These are phyloP conservation scores for Trifolium subterraneum DNA, from an alignment of 306 rosid genomes.

Conservation along the genomic window DNA sequence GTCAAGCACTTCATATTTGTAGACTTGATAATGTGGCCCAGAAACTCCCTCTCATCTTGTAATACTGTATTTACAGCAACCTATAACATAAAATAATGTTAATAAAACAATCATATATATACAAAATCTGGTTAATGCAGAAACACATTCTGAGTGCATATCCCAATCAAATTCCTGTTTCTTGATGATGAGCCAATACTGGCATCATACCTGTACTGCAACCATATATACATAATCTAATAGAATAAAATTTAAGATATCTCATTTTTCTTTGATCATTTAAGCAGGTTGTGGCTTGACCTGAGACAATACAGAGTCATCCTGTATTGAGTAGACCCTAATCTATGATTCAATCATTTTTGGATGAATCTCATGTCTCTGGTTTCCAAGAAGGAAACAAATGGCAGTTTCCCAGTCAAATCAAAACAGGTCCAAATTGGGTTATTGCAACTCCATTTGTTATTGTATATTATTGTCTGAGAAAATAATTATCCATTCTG, in stretches of 20 bases:
- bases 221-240: background rate
- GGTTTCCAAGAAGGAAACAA: background rate
- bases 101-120: constrained; percentile 35
- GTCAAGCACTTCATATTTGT: constrained; percentile 95
- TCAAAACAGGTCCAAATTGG: constrained; percentile 10
- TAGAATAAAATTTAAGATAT: background rate
- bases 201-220: background rate
- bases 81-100: constrained; percentile 48
- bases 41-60: constrained; percentile 82
- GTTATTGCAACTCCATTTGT: background rate
- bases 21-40: constrained; percentile 78
- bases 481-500: too few species aligned
- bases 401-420: background rate
- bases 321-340: background rate
- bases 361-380: constrained; percentile 5
- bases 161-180: constrained; percentile 2
- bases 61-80: constrained; percentile 86
- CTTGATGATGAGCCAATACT: background rate
- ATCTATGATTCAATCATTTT: background rate
- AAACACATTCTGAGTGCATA: constrained; percentile 13
- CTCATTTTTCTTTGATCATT: too few species aligned
- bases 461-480: too few species aligned
- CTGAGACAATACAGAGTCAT: too few species aligned
- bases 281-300: too few species aligned
- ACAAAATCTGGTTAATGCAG: constrained; percentile 24